Percentiles rank a stretch among this genome's conserved stretches.
Conservation (phyloP, 2,329 filamentous ascomycete species). For the Didymella glomerata region DNA sequence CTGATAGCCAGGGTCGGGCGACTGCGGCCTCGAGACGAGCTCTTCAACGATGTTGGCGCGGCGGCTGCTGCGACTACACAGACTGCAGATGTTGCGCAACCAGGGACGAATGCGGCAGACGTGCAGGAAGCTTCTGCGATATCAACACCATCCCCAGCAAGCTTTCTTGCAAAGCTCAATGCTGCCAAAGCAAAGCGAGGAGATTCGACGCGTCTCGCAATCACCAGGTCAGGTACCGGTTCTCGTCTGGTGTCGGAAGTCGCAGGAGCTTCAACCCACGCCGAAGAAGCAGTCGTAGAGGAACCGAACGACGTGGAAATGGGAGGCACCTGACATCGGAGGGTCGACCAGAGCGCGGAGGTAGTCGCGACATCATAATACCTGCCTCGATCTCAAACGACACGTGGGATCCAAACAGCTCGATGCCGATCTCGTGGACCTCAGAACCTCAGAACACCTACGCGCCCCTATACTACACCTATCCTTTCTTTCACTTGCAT, state of each 20-base stretch:
- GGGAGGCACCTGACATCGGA: slow-evolving; percentile 4
- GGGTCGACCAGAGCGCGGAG: too few species aligned
- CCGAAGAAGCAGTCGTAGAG: background rate
- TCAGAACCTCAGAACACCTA: background rate
- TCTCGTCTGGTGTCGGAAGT: slow-evolving; percentile 1
- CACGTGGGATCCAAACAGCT: background rate
- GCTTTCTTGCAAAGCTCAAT: slow-evolving; percentile 54
- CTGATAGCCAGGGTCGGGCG: slow-evolving; percentile 73
- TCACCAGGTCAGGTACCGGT: slow-evolving; percentile 14
- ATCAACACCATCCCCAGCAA: slow-evolving; percentile 36
- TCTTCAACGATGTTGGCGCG: slow-evolving; percentile 30
- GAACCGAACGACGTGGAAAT: slow-evolving; percentile 1
- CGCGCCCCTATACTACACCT: background rate
- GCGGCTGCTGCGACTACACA: background rate
- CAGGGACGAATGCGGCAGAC: background rate
- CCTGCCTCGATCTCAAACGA: background rate
- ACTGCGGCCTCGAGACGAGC: slow-evolving; percentile 54
- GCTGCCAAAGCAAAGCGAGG: slow-evolving; percentile 54
- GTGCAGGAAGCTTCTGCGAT: slow-evolving; percentile 7
- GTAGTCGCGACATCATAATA: background rate
- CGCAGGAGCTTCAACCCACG: background rate
- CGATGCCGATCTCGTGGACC: too few species aligned
- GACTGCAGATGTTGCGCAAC: background rate
- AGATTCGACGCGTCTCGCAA: slow-evolving; percentile 40
- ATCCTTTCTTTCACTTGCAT: background rate